Percentiles rank a stretch among this genome's conserved stretches.
These are phyloP conservation scores for Boletus reticuloceps DNA, from an alignment of 768 basidiomycete genomes.

Conservation along the genomic window DNA sequence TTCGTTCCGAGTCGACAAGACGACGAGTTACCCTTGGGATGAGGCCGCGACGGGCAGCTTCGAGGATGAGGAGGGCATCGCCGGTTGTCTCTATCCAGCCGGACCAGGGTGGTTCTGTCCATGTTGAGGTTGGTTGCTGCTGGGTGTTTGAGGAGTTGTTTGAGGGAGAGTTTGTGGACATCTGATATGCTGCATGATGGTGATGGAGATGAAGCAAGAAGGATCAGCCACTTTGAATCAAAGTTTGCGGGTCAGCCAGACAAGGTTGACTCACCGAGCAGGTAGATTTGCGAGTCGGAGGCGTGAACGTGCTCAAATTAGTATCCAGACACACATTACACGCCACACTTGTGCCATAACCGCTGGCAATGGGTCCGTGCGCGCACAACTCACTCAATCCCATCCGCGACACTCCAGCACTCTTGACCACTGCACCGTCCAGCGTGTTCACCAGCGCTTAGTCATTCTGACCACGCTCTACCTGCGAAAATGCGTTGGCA, in stretches of 20 bases:
- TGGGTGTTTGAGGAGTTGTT: constrained; percentile 9
- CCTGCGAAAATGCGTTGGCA: no score
- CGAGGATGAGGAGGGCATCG: constrained; percentile 95
- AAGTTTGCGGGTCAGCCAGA: constrained; percentile 42
- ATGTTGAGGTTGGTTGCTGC: constrained; percentile 42
- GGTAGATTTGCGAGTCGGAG: constrained; percentile 60
- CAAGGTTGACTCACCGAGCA: constrained; percentile 74
- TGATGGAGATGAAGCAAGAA: constrained; percentile 17
- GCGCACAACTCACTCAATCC: not conserved
- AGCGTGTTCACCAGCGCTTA: not conserved
- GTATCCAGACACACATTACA: constrained; percentile 22
- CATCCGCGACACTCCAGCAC: no score
- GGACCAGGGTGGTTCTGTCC: constrained; percentile 88
- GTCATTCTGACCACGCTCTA: no score
- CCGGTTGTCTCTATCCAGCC: constrained; percentile 96
- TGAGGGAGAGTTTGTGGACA: constrained; percentile 31
- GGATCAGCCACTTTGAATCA: constrained; percentile 30
- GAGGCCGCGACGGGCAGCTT: constrained; percentile 85
- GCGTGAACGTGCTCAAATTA: constrained; percentile 35
- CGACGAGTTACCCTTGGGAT: constrained; percentile 91
- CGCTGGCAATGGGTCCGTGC: constrained; percentile 30
- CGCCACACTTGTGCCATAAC: constrained; percentile 33
- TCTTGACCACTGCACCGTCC: not conserved
- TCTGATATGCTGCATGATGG: constrained; percentile 10
- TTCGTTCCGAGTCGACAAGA: constrained; percentile 87